phyloP scores from a whole-genome alignment of 768 basidiomycete genomes.

The Lentinula lateritia region DNA sequence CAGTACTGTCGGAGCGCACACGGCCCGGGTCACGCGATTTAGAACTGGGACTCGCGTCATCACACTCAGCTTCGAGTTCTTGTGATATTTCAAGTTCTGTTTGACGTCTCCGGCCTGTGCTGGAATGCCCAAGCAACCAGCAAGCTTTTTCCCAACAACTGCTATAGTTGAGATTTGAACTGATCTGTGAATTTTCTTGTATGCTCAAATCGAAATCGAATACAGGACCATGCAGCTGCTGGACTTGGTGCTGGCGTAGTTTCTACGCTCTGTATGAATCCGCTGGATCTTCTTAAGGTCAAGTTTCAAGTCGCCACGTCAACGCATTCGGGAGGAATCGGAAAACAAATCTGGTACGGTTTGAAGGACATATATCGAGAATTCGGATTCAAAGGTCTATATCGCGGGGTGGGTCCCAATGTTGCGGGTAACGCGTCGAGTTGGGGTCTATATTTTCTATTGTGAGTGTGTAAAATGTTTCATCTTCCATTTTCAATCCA shows the following conservation, averaged over 20 bases:
- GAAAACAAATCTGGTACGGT: conserved; percentile 71
- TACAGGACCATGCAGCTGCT: conserved; percentile 90
- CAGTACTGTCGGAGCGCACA: too few relatives aligned
- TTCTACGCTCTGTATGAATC: conserved; percentile 94
- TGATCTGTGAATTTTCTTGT: neutral
- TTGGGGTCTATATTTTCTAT: conserved; percentile 98
- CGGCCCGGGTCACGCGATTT: too few relatives aligned
- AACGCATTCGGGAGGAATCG: conserved; percentile 52
- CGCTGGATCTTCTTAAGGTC: conserved; percentile 92
- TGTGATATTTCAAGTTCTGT: too few relatives aligned
- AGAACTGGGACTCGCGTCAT: too few relatives aligned
- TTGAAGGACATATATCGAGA: conserved; percentile 65
- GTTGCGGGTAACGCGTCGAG: conserved; percentile 92
- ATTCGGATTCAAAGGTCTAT: conserved; percentile 82
- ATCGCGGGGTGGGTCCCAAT: conserved; percentile 87
- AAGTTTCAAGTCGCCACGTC: conserved; percentile 85
- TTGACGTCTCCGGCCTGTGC: conserved; percentile 16
- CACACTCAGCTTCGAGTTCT: too few relatives aligned
- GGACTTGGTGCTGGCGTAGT: conserved; percentile 91
- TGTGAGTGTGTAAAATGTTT: conserved; percentile 50
- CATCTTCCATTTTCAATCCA: neutral
- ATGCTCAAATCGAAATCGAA: neutral
- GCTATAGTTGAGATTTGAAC: conserved; percentile 34
- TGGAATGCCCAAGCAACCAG: conserved; percentile 35
- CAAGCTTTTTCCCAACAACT: conserved; percentile 48